A percentile compares a stretch with the other conserved stretches of the same genome.
phyloP scores from a whole-genome alignment of 192 early-diverging fungal genomes.

The Nowakowskiella sp. region DNA sequence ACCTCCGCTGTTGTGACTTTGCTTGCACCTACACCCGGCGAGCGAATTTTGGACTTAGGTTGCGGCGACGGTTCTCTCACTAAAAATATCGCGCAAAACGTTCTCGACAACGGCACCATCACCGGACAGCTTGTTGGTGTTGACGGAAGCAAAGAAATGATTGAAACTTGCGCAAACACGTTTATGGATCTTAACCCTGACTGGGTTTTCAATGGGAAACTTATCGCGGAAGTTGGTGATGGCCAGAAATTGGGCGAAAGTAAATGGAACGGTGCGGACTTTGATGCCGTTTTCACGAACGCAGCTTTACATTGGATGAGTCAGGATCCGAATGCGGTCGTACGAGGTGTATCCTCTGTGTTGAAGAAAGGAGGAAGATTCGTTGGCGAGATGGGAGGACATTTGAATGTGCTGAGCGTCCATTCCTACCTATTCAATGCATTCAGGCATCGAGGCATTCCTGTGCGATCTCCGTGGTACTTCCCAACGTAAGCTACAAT shows the following conservation, averaged over 20 bases:
- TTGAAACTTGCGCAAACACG: slow-evolving; percentile 34
- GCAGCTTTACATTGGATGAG: slow-evolving; percentile 72
- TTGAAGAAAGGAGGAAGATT: slow-evolving; percentile 51
- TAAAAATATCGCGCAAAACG: slow-evolving; percentile 28
- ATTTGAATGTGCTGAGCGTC: slow-evolving; percentile 28
- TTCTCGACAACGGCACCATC: slow-evolving; percentile 9
- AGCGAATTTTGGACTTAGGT: slow-evolving; percentile 59
- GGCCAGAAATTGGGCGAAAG: slow-evolving; percentile 37
- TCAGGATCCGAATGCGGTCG: slow-evolving; percentile 44
- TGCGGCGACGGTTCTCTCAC: slow-evolving; percentile 62
- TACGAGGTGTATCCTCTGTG: slow-evolving; percentile 42
- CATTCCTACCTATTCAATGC: slow-evolving; percentile 19
- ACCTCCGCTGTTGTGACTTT: slow-evolving; percentile 40
- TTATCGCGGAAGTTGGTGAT: slow-evolving; percentile 34
- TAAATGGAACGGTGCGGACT: slow-evolving; percentile 24
- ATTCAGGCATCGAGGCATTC: slow-evolving; percentile 8
- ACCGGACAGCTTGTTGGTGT: slow-evolving; percentile 44
- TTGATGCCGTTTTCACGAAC: slow-evolving; percentile 64
- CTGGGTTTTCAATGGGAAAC: slow-evolving; percentile 4
- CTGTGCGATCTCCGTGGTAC: slow-evolving; percentile 14
- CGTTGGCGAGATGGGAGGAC: slow-evolving; percentile 52
- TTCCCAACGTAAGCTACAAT: slow-evolving; percentile 18
- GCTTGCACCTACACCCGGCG: slow-evolving; percentile 39
- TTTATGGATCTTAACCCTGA: too few species aligned
- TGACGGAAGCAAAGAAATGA: slow-evolving; percentile 54